Evolutionary conservation across 106 monocot genomes (phyloP), one percentile per base, ranked within the genome.

Genomic region (Amphibolis antarctica): DNA sequence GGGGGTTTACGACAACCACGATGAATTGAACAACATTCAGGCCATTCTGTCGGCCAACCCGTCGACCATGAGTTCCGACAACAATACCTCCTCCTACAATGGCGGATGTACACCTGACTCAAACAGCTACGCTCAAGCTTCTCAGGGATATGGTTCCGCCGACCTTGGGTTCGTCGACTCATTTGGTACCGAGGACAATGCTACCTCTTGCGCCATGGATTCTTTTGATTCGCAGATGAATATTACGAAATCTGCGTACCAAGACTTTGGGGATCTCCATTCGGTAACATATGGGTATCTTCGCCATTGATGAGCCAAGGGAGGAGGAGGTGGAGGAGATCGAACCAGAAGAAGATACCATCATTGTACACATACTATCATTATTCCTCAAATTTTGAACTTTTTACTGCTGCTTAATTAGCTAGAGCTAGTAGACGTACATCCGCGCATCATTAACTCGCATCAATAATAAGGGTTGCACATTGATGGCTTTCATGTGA

Each of bases 181-280:
- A 18, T 70, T 66, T n/a, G 45, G 42, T 51, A 18, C 43, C 21
- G 78, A 69, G 21, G 80, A 71, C 21, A 60, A 60, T 13, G 54
- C 42, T 27, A 68, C 66, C 26, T 36, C 47, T 30, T 21, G 73
- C 9, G 53, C 60, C 18, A 69, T 72, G 72, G 63, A 25, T 42
- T 47, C 55, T 12, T 36, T 60, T 30, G 60, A 51, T 42, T 14
- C 49, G 47, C 65, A 58, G 10, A 52, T 31, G 50, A 70, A 70
- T 36, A 53, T 14, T 0, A 63, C 27, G 52, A 63, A 63, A 19
- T 62, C 43, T 18, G 53, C 28, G 10, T 76, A 67, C 55, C 77
- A 69, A 46, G 74, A 83, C 42, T 69, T 83, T 76, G 79, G 76
- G 21, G 76, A 82, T 27, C 76, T 83, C 62, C 80, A 74, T 56